Base-by-base conservation (phyloP, 169 alveolate genomes). In the Plasmodium relictum region DNA sequence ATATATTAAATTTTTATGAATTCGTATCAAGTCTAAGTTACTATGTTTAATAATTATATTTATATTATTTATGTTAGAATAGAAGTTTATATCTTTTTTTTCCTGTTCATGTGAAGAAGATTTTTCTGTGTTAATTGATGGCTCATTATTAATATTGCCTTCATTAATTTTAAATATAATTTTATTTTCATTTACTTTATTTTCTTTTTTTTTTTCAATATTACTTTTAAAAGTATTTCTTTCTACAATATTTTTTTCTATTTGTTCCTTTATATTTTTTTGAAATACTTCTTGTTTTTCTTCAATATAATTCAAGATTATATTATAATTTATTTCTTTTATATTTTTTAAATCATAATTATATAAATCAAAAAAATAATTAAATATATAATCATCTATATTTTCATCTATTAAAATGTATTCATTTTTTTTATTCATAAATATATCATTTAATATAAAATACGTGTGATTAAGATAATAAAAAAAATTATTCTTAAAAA, bases 1-100 rank as follows among this genome's bases (percentile, higher is more conserved):
- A 56, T 70, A 72, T 22, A 86, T 12, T 31, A 86, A 26, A 24
- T 71, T 71, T 26, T 61, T 86, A 86, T 86, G 92, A 63, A 86
- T 86, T 26, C 58, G 45, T 52, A 86, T 65, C 10, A 87, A 86
- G 26, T 48, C 71, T 48, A 86, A 50, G 24, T 73, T 71, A 65
- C 42, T 63, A 3, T 22, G 65, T 44, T 59, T 18, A 37, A 61
- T 26, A 50, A 12, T 86, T 12, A 86, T 44, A n/a, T 59, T 86
- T 26, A 86, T 44, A 45, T 50, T 70, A 0, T 31, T 52, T 41
- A 58, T 44, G 6, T 44, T 54, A 20, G 70, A 45, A 18, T 18
- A 37, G 6, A 14, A 14, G 22, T 63, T 39, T 7, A 14, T 26
- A 63, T 63, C 24, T 10, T 26, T n/a, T 31, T 63, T 48, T 9